A percentile compares a stretch with the other conserved stretches of the same genome.
These are phyloP conservation scores for Cucurbita argyrosperma DNA, from an alignment of 306 rosid species.

Conservation along the genomic window DNA sequence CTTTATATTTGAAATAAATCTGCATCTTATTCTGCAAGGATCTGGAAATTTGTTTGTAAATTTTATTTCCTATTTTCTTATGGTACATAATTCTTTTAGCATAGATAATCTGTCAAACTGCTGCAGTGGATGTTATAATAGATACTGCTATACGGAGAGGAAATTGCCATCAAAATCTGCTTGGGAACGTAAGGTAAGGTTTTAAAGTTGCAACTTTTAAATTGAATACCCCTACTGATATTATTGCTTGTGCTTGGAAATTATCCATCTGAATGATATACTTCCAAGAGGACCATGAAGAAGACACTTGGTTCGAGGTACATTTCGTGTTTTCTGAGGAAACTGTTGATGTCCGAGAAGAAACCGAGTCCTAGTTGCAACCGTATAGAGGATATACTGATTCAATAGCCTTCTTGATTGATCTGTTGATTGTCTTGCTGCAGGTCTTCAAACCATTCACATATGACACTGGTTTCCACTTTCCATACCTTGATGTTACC, in stretches of 20 bases:
- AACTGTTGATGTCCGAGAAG: background rate
- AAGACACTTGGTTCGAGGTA: background rate
- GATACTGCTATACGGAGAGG: constrained; percentile 12
- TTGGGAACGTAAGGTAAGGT: background rate
- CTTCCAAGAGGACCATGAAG: background rate
- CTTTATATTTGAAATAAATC: constrained; percentile 69
- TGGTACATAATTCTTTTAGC: constrained; percentile 16
- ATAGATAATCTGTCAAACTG: constrained; percentile 18
- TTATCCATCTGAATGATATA: background rate
- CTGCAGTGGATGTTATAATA: constrained; percentile 10
- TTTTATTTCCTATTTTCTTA: constrained; percentile 7
- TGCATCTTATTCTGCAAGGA: constrained; percentile 32
- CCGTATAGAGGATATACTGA: background rate
- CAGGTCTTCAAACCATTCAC: constrained; percentile 1
- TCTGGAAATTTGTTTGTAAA: background rate
- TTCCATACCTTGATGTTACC: background rate
- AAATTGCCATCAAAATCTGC: background rate
- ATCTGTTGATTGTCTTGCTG: background rate
- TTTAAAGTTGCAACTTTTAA: background rate
- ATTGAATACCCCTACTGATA: background rate
- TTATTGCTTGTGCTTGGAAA: background rate
- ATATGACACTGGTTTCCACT: background rate
- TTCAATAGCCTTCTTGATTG: background rate
- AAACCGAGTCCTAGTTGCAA: background rate
- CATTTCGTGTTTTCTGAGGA: background rate